phyloP scores from a whole-genome alignment of 1,139 yeast species.

The Zygoascus hellenicus region DNA sequence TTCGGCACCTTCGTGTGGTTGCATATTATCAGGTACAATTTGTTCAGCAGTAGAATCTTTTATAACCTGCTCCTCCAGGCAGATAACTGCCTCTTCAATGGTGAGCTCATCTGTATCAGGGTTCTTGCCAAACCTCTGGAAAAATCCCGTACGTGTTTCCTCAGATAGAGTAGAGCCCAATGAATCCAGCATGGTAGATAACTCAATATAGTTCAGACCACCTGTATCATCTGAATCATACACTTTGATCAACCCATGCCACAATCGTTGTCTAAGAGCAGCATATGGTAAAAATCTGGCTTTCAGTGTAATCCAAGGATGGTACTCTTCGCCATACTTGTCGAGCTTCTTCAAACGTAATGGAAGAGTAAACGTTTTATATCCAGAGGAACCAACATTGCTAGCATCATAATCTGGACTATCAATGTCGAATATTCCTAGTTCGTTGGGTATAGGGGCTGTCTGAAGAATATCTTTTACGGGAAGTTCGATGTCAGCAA shows the following conservation, averaged over 20 bases:
- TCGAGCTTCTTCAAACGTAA: slow-evolving; percentile 32
- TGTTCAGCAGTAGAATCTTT: slow-evolving; percentile 22
- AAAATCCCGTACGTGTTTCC: slow-evolving; percentile 43
- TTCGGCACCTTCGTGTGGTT: slow-evolving; percentile 21
- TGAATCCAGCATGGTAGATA: slow-evolving; percentile 54
- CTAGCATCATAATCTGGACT: slow-evolving; percentile 15
- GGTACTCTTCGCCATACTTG: slow-evolving; percentile 36
- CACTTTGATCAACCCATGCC: slow-evolving; percentile 58
- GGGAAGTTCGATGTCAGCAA: slow-evolving; percentile 58
- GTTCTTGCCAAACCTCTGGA: slow-evolving; percentile 40
- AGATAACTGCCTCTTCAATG: slow-evolving; percentile 52
- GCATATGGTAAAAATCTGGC: slow-evolving; percentile 67
- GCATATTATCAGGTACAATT: background rate
- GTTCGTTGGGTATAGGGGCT: slow-evolving; percentile 32
- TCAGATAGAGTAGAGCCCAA: slow-evolving; percentile 55
- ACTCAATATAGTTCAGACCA: slow-evolving; percentile 49
- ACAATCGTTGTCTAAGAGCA: slow-evolving; percentile 58
- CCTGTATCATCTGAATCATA: slow-evolving; percentile 44
- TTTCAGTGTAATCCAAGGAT: slow-evolving; percentile 54
- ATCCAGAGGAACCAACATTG: slow-evolving; percentile 4
- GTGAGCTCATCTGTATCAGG: slow-evolving; percentile 51
- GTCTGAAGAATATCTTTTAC: slow-evolving; percentile 43
- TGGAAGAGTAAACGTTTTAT: slow-evolving; percentile 31
- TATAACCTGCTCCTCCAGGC: slow-evolving; percentile 41
- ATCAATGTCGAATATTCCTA: slow-evolving; percentile 28